Evolutionary conservation across 805 yeast species (phyloP).

Genomic region (Myxozyma nipponensis): DNA sequence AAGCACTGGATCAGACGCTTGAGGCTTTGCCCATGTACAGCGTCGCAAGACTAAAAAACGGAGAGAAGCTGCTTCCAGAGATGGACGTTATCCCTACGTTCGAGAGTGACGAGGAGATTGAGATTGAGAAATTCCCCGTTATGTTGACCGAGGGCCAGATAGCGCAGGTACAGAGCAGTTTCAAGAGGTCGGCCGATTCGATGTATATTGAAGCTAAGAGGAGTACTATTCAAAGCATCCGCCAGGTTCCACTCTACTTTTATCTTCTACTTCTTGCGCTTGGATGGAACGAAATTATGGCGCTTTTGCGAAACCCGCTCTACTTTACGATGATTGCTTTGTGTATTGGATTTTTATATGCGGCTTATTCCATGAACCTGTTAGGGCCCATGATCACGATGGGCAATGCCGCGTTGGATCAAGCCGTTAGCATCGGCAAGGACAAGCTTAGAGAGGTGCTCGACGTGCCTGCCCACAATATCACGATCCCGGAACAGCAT

Average conservation of each 20-base stretch:
- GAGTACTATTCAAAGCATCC: slow-evolving; percentile 68
- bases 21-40: slow-evolving; percentile 57
- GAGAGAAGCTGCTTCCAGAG: slow-evolving; percentile 39
- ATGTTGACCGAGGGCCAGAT: slow-evolving; percentile 57
- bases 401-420: slow-evolving; percentile 20
- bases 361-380: slow-evolving; percentile 65
- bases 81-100: slow-evolving; percentile 7
- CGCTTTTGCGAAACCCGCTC: slow-evolving; percentile 75
- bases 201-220: slow-evolving; percentile 84
- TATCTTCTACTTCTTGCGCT: slow-evolving; percentile 66
- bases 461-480: slow-evolving; percentile 4
- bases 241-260: slow-evolving; percentile 81
- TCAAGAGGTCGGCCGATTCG: slow-evolving; percentile 73
- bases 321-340: slow-evolving; percentile 58
- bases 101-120: slow-evolving; percentile 28
- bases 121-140: slow-evolving; percentile 49
- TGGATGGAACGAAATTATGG: slow-evolving; percentile 96
- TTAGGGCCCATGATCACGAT: slow-evolving; percentile 71
- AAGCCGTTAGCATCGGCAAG: slow-evolving; percentile 14
- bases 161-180: slow-evolving; percentile 51
- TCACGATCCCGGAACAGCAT: neutral
- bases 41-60: slow-evolving; percentile 47
- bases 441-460: slow-evolving; percentile 15
- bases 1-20: slow-evolving; percentile 58
- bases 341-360: slow-evolving; percentile 59